Evolutionary conservation across 805 yeast species (phyloP), one percentile per base, ranked within the genome.

Genomic region (Diddensiella caesifluorescens): DNA sequence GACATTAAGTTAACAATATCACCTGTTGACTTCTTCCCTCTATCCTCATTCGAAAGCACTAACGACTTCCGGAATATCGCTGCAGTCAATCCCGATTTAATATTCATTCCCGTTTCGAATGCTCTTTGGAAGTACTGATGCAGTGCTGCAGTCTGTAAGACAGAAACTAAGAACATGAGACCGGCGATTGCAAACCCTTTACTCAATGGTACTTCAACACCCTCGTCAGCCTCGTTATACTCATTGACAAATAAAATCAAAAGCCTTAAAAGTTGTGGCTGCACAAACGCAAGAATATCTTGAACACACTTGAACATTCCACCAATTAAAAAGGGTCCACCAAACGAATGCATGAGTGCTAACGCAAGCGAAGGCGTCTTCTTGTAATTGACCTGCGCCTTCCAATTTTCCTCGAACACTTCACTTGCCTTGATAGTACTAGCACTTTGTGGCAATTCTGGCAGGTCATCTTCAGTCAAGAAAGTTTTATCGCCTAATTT

Each of bases 261-360:
- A 5, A 72, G 54, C 42, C 83, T 72, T 42, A 90, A 66, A 21
- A 89, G 63, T 54, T 86, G 95, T 0, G 97, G 97, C 63, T 87
- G 95, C n/a, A 74, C 70, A 57, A 84, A 87, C 0, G 92, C 84
- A 42, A 89, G 66, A n/a, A 73, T 50, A 65, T 92, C 97, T 60
- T 86, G 90, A 27, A 73, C 48, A 2, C 71, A 70, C 55, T 87
- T 87, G 68, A 81, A 87, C 4, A 73, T 41, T 39, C 87, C 94
- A 6, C 88, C 95, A 23, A 78, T 43, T 2, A 77, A 25, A 52
- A 83, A 83, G n/a, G 77, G 79, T 0, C 62, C 60, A 25, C 95
- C 96, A 64, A 85, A 89, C 1, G 95, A 77, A 47, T 66, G 66
- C n/a, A 72, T 52, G 21, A 92, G 51, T 0, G 95, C 86, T 59